A percentile compares a stretch with the other conserved stretches of the same genome.
Evolutionary conservation across 1,139 yeast genomes (phyloP).

Genomic region (Meyerozyma smithsonii): DNA sequence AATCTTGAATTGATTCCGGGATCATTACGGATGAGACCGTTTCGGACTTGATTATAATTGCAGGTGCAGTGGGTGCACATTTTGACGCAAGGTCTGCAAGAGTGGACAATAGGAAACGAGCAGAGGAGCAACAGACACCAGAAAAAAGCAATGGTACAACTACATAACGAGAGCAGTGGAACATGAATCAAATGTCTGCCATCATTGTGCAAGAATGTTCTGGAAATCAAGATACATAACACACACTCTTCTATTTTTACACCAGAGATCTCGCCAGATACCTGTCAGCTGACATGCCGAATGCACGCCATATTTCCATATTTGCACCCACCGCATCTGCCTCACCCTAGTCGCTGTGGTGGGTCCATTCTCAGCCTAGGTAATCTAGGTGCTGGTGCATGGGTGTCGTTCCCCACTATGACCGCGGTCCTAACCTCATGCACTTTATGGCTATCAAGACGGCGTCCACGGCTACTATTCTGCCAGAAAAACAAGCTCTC

Average conservation of each 20-base stretch:
- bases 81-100: not conserved
- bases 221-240: no score
- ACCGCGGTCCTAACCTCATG: not conserved
- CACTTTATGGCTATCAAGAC: slow-evolving; percentile 4
- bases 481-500: slow-evolving; percentile 11
- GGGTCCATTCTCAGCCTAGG: not conserved
- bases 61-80: not conserved
- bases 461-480: slow-evolving; percentile 3
- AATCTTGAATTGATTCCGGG: slow-evolving; percentile 18
- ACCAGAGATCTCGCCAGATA: no score
- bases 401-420: not conserved
- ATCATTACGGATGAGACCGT: not conserved
- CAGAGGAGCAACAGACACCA: no score
- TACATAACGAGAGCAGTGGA: no score
- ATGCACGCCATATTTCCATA: no score
- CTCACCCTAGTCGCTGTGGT: not conserved
- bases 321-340: no score
- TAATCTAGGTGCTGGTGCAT: not conserved
- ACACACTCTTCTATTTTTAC: no score
- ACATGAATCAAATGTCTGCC: no score
- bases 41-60: not conserved
- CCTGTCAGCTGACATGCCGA: no score
- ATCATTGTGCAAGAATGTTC: no score
- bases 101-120: no score
- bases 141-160: no score